Percentiles rank a stretch among this genome's conserved stretches.
phyloP scores from a whole-genome alignment of 108 stramenopile genomes.

The Licmophora abbreviata region DNA sequence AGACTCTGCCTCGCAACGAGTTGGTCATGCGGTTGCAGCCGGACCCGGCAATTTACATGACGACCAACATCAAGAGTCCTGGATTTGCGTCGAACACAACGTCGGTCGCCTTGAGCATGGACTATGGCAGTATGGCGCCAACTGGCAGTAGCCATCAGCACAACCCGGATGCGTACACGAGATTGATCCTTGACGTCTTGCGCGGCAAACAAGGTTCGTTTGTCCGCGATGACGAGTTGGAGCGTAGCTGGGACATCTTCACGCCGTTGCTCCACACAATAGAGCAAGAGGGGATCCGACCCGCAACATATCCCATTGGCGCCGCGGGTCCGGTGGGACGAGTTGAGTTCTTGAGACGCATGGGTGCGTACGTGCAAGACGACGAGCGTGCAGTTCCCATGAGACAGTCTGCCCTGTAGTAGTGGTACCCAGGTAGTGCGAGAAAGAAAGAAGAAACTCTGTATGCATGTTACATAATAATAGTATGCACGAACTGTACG shows the following conservation, averaged over 20 bases:
- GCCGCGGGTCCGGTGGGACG: conserved; percentile 66
- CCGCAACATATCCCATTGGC: conserved; percentile 64
- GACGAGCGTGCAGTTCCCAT: no score
- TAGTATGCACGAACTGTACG: no score
- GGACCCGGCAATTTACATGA: conserved; percentile 76
- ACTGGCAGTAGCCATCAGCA: conserved; percentile 9
- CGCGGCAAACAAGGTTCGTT: conserved; percentile 87
- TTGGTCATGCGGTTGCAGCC: conserved; percentile 90
- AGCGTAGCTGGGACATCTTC: conserved; percentile 89
- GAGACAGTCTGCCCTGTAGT: no score
- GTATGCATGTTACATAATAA: no score
- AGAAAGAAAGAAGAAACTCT: no score
- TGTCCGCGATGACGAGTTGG: conserved; percentile 92
- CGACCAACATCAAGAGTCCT: conserved; percentile 89
- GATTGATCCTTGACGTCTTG: conserved; percentile 90
- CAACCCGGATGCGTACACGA: conserved; percentile 93
- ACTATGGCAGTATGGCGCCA: conserved; percentile 42
- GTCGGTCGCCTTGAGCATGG: conserved; percentile 61
- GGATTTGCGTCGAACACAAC: conserved; percentile 69
- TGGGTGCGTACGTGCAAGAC: no score
- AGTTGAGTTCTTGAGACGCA: conserved; percentile 37
- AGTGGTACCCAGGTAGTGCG: no score
- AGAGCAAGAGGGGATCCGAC: conserved; percentile 46
- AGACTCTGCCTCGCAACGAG: conserved; percentile 64
- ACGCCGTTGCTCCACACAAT: conserved; percentile 87